Percentiles rank a stretch among this genome's conserved stretches.
phyloP scores from a whole-genome alignment of 139 green algal species.

The Picochlorum sp. region DNA sequence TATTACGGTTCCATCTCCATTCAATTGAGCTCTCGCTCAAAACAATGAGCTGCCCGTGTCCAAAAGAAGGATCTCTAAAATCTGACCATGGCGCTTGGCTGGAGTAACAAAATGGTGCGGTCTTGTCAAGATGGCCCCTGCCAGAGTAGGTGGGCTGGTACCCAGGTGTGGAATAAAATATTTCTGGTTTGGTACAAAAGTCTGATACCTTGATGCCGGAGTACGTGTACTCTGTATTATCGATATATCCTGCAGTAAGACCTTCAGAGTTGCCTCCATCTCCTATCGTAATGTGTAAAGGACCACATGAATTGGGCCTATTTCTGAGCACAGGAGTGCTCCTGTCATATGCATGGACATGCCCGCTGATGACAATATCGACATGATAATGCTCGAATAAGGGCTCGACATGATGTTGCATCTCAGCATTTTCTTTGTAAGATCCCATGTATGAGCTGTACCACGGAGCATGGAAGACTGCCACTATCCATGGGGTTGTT shows the following conservation, averaged over 20 bases:
- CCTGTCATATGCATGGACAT: background rate
- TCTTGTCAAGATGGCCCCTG: background rate
- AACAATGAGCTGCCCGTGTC: background rate
- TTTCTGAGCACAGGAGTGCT: background rate
- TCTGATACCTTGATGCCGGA: background rate
- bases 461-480: slow-evolving; percentile 59
- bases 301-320: background rate
- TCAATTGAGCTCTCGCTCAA: background rate
- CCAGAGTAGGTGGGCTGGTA: background rate
- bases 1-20: background rate
- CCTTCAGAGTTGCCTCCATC: background rate
- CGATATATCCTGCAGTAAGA: background rate
- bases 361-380: slow-evolving; percentile 46
- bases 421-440: slow-evolving; percentile 6
- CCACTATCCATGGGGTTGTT: slow-evolving; percentile 63
- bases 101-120: background rate
- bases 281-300: background rate
- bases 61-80: background rate
- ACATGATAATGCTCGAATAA: slow-evolving; percentile 48
- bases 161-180: background rate
- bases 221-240: background rate
- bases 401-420: slow-evolving; percentile 33
- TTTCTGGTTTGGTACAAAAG: background rate
- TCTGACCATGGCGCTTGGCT: background rate
- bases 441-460: background rate